Percentiles rank a stretch among this genome's conserved stretches.
phyloP scores from a whole-genome alignment of 345 rosid species.

The Dipteronia sinensis region DNA sequence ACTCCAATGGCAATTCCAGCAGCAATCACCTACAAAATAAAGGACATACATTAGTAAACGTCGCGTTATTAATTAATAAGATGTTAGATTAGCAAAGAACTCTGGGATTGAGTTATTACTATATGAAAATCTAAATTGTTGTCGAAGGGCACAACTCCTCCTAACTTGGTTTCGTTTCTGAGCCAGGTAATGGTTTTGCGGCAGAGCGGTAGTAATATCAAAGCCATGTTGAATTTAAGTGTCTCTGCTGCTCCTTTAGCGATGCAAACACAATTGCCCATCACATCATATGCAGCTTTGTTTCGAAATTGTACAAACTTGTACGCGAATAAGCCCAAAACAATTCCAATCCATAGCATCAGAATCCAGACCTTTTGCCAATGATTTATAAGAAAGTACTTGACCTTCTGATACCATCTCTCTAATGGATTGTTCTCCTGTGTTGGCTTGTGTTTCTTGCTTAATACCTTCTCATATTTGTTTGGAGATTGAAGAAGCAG shows the following conservation, averaged over 20 bases:
- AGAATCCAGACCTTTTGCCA: constrained; percentile 88
- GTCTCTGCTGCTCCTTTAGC: constrained; percentile 95
- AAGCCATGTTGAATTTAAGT: constrained; percentile 85
- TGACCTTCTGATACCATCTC: constrained; percentile 41
- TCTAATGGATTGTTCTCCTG: constrained; percentile 51
- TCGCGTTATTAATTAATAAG: not conserved
- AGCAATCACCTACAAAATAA: constrained; percentile 48
- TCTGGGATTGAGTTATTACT: constrained; percentile 25
- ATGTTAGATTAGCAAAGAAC: no score
- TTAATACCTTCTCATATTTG: constrained; percentile 68
- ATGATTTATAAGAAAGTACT: constrained; percentile 70
- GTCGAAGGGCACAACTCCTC: constrained; percentile 72
- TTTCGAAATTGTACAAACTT: constrained; percentile 70
- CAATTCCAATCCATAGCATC: constrained; percentile 68
- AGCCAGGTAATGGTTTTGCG: constrained; percentile 93
- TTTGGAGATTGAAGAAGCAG: constrained; percentile 71
- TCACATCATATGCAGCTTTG: constrained; percentile 54
- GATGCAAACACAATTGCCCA: constrained; percentile 81
- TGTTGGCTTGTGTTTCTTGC: constrained; percentile 77
- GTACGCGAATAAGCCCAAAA: constrained; percentile 61
- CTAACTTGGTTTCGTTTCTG: constrained; percentile 76
- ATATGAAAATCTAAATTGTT: constrained; percentile 84
- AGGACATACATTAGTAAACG: not conserved
- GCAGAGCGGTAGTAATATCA: constrained; percentile 77
- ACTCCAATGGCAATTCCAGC: constrained; percentile 60